phyloP scores from a whole-genome alignment of 805 yeast genomes.

The Candida verbasci region DNA sequence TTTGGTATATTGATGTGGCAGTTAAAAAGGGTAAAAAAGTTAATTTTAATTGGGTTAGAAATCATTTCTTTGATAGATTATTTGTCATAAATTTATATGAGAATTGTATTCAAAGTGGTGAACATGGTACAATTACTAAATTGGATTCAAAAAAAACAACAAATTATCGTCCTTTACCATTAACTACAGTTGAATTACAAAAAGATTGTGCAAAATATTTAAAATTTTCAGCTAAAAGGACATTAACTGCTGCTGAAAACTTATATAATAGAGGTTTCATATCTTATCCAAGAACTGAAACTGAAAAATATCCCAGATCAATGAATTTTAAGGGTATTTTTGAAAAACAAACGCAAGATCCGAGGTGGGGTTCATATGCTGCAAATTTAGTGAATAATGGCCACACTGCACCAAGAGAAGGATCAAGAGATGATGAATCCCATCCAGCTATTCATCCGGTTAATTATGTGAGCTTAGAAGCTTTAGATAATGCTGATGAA shows the following conservation, averaged over 20 bases:
- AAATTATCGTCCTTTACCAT: slow-evolving; percentile 80
- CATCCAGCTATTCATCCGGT: slow-evolving; percentile 99
- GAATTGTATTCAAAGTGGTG: slow-evolving; percentile 49
- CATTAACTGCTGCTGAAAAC: slow-evolving; percentile 75
- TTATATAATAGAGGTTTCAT: slow-evolving; percentile 81
- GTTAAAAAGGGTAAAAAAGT: slow-evolving; percentile 41
- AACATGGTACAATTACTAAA: slow-evolving; percentile 44
- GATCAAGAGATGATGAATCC: slow-evolving; percentile 86
- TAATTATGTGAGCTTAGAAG: slow-evolving; percentile 32
- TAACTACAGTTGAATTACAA: slow-evolving; percentile 92
- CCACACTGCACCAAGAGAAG: slow-evolving; percentile 69
- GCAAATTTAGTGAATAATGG: slow-evolving; percentile 31
- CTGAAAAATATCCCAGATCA: slow-evolving; percentile 74
- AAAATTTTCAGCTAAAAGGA: slow-evolving; percentile 73
- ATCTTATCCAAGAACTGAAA: slow-evolving; percentile 97
- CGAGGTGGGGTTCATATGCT: slow-evolving; percentile 75
- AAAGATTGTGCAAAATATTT: slow-evolving; percentile 75
- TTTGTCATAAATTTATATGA: slow-evolving; percentile 63
- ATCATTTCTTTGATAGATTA: slow-evolving; percentile 68
- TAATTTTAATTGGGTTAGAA: slow-evolving; percentile 67
- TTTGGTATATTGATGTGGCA: slow-evolving; percentile 68
- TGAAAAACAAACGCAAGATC: slow-evolving; percentile 51
- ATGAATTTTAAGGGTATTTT: slow-evolving; percentile 69
- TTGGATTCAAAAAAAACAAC: slow-evolving; percentile 60
- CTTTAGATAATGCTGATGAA: slow-evolving; percentile 38